phyloP scores from a whole-genome alignment of 495 filamentous ascomycete genomes.

The Peziza echinospora region DNA sequence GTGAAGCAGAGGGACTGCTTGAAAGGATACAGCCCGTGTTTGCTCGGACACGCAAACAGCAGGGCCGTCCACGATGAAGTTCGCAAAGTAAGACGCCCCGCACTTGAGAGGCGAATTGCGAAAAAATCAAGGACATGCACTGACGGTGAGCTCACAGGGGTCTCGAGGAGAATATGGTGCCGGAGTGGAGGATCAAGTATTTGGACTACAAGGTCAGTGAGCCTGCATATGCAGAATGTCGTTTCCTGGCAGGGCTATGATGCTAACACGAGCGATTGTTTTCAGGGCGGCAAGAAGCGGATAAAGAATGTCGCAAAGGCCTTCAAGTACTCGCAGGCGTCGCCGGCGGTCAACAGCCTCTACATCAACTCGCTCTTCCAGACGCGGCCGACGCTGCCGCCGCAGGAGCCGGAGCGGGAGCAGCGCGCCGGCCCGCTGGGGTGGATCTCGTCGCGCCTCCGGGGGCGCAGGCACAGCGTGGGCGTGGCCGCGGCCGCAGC shows the following conservation, averaged over 20 bases:
- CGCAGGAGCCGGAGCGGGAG: slow-evolving; percentile 12
- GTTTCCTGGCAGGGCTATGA: neutral
- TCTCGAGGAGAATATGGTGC: slow-evolving; percentile 19
- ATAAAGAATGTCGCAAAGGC: slow-evolving; percentile 12
- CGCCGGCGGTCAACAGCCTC: slow-evolving; percentile 1
- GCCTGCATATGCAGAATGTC: neutral
- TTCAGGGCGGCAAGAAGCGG: slow-evolving; percentile 17
- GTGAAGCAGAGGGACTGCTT: no score
- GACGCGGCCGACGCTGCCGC: slow-evolving; percentile 8
- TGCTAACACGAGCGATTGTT: neutral
- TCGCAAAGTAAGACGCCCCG: slow-evolving; percentile 13
- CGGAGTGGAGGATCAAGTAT: slow-evolving; percentile 20
- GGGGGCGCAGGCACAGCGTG: no score
- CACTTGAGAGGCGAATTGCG: slow-evolving; percentile 1
- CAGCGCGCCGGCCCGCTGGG: no score
- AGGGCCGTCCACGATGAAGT: slow-evolving; percentile 16
- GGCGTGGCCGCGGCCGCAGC: no score
- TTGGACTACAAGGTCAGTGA: slow-evolving; percentile 17
- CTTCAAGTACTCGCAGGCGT: slow-evolving; percentile 4
- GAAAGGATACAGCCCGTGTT: no score
- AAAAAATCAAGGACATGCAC: no score
- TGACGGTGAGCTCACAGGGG: no score
- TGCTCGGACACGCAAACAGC: no score
- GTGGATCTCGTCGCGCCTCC: no score
- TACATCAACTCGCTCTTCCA: neutral